phyloP scores from a whole-genome alignment of 2,329 filamentous ascomycete genomes.

The Pseudogymnoascus sp. region DNA sequence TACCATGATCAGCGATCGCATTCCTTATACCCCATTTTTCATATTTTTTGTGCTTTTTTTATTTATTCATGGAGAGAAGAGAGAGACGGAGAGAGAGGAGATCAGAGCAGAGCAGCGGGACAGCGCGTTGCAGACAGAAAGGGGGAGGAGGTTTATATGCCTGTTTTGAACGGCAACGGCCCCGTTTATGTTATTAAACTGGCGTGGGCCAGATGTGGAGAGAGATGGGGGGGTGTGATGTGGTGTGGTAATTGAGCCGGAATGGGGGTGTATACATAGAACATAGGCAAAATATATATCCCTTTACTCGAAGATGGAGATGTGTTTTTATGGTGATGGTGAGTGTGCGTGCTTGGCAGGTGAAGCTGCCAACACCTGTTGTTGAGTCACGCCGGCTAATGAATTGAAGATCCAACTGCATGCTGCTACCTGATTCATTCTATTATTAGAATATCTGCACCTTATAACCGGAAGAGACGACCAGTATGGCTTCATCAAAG shows the following conservation, averaged over 20 bases:
- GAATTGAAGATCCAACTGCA: too few species aligned
- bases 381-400: too few species aligned
- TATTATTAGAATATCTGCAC: too few species aligned
- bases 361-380: background rate
- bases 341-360: background rate
- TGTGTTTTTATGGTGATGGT: background rate
- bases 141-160: background rate
- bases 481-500: too few species aligned
- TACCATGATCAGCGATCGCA: slow-evolving; percentile 2
- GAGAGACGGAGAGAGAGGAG: background rate
- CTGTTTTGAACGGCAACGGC: background rate
- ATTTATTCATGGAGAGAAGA: background rate
- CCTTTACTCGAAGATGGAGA: background rate
- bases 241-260: slow-evolving; percentile 2
- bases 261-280: slow-evolving; percentile 2
- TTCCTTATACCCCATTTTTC: slow-evolving; percentile 9
- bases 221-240: background rate
- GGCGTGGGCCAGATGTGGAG: background rate
- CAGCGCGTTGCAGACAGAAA: background rate
- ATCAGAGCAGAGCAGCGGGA: too few species aligned
- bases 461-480: too few species aligned
- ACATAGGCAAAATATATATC: slow-evolving; percentile 7
- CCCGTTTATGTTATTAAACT: background rate
- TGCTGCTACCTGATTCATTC: too few species aligned
- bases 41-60: background rate